phyloP scores from a whole-genome alignment of 2,329 filamentous ascomycete genomes.

The Coleophoma cylindrospora region DNA sequence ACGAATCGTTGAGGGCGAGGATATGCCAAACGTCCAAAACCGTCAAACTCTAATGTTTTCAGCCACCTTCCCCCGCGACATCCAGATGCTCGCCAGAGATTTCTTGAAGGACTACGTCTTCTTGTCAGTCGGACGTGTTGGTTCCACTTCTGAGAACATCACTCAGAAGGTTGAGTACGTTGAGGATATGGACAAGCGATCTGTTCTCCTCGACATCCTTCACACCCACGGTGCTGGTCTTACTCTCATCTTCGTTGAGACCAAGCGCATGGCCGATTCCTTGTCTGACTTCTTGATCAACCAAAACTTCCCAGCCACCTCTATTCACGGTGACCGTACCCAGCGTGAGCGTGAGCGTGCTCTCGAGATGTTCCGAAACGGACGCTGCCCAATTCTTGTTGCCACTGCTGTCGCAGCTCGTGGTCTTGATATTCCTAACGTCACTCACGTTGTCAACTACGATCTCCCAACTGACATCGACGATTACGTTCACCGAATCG shows the following conservation, averaged over 20 bases:
- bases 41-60: conserved; percentile 99
- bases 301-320: conserved; percentile 96
- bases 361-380: conserved; percentile 95
- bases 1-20: conserved; percentile 95
- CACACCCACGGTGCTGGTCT: conserved; percentile 88
- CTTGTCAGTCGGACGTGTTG: conserved; percentile 96
- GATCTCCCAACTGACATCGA: conserved; percentile 98
- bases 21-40: conserved; percentile 80
- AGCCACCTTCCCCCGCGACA: conserved; percentile 97
- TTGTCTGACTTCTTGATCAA: conserved; percentile 98
- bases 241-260: conserved; percentile 97
- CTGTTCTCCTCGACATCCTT: conserved; percentile 92
- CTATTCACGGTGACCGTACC: conserved; percentile 96
- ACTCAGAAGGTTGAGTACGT: conserved; percentile 98
- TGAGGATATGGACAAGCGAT: conserved; percentile 95
- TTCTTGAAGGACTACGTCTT: conserved; percentile 99
- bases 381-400: conserved; percentile 91
- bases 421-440: conserved; percentile 79
- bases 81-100: conserved; percentile 97
- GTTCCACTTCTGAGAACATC: conserved; percentile 99
- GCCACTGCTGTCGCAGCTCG: conserved; percentile 93
- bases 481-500: conserved; percentile 98
- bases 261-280: conserved; percentile 98
- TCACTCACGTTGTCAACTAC: conserved; percentile 98
- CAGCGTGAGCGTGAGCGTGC: conserved; percentile 98